Base-by-base conservation (phyloP, 2,329 filamentous ascomycete genomes). In the Aspergillus novofumigatus region DNA sequence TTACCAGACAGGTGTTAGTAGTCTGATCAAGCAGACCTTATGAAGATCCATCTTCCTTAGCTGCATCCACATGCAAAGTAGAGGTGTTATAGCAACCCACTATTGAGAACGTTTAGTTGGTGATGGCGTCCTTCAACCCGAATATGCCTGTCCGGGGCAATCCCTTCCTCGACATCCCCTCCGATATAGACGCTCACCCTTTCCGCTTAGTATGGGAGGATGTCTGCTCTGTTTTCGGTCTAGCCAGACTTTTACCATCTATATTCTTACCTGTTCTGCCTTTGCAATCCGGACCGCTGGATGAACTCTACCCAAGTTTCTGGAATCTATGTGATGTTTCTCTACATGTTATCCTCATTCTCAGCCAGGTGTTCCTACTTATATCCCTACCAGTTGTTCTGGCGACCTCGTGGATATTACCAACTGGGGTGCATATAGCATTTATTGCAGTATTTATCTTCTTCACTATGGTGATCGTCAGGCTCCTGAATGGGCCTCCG, bases 141-240 rank as follows among this genome's bases (percentile, higher is more conserved):
- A 55, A 55, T 28, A 9, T 21, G 21, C 35, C 35, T 4, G 25
- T 45, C 35, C 49, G 45, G n/a, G 41, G 49, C n/a, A 51, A 55
- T 32, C 48, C 53, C 38, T 55, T 55, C 38, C 20, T 55, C 17
- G 26, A 42, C 25, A 55, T 55, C n/a, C 53, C 53, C n/a, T 45
- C 48, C 2, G 53, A 55, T 26, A 55, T 50, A 28, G 48, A 51
- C 41, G 26, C 32, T 17, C 44, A 55, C 26, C 53, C 53, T 17
- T 44, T 52, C 25, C 48, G 25, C 26, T 44, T 32, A 28, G n/a
- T 51, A 14, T 17, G 11, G 11, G 23, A 55, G 26, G 53, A 55
- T 23, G 9, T 52, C 49, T 17, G n/a, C 6, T 45, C 53, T 6
- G 53, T 55, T 41, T 28, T 45, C 38, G 6, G 11, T 26, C 53